phyloP scores from a whole-genome alignment of 805 yeast species.

The Torulaspora microellipsoides region DNA sequence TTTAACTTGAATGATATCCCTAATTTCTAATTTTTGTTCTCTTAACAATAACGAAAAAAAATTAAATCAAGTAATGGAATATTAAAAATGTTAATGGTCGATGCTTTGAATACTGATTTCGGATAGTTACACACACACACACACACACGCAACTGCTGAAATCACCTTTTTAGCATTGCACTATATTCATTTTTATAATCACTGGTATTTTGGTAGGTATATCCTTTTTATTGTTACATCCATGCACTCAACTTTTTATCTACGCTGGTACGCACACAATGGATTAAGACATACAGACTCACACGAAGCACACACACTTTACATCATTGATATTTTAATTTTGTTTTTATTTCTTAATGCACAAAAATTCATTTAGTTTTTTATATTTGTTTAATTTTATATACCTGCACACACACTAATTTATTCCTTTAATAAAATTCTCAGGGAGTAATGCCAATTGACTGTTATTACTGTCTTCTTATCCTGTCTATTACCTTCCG shows the following conservation, averaged over 20 bases:
- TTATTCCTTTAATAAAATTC: slow-evolving; percentile 4
- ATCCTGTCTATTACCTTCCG: neutral
- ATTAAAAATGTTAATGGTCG: slow-evolving; percentile 2
- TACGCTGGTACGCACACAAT: slow-evolving; percentile 9
- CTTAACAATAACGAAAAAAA: slow-evolving; percentile 4
- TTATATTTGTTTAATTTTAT: slow-evolving; percentile 10
- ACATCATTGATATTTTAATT: slow-evolving; percentile 8
- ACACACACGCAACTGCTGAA: slow-evolving; percentile 8
- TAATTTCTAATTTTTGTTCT: slow-evolving; percentile 14
- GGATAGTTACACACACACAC: slow-evolving; percentile 13
- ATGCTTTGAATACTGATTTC: neutral
- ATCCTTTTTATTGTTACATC: neutral
- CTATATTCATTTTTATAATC: neutral
- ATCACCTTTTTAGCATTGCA: neutral
- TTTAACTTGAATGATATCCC: slow-evolving; percentile 17
- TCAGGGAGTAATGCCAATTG: neutral
- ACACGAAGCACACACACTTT: slow-evolving; percentile 14
- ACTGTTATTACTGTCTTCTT: neutral
- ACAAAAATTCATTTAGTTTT: slow-evolving; percentile 12
- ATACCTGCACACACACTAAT: slow-evolving; percentile 18
- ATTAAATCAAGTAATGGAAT: neutral
- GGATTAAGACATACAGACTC: slow-evolving; percentile 10
- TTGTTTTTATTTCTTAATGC: slow-evolving; percentile 15
- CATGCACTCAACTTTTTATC: slow-evolving; percentile 5
- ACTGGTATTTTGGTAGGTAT: neutral